Conservation (phyloP, 2,329 filamentous ascomycete species). For the Ustulina deusta region DNA sequence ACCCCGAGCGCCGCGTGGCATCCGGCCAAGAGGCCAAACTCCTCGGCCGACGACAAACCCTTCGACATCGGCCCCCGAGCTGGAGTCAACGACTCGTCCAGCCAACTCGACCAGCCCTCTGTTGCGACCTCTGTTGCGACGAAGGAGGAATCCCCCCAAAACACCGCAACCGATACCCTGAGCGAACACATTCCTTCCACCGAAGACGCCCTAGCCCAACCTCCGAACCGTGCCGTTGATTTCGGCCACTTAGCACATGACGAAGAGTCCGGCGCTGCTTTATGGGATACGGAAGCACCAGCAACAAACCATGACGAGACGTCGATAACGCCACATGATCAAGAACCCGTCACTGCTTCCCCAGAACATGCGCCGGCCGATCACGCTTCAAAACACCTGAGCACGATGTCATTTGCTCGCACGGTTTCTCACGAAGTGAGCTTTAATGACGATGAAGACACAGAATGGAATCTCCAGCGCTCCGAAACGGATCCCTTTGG, state of each 20-base stretch:
- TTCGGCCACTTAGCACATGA: slow-evolving; percentile 44
- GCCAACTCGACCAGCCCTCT: slow-evolving; percentile 27
- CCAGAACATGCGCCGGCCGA: slow-evolving; percentile 31
- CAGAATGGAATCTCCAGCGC: slow-evolving; percentile 67
- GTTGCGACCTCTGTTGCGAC: slow-evolving; percentile 24
- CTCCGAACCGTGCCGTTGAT: slow-evolving; percentile 39
- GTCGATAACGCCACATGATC: slow-evolving; percentile 10
- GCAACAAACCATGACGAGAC: slow-evolving; percentile 3
- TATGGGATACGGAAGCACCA: slow-evolving; percentile 42
- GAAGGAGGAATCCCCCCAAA: slow-evolving; percentile 13
- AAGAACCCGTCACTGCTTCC: slow-evolving; percentile 2
- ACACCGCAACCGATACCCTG: slow-evolving; percentile 28
- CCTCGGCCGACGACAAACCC: slow-evolving; percentile 40
- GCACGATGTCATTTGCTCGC: slow-evolving; percentile 72
- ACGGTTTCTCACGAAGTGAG: slow-evolving; percentile 73
- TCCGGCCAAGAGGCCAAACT: slow-evolving; percentile 64
- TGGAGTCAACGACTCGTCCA: slow-evolving; percentile 18
- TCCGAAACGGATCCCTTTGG: slow-evolving; percentile 69
- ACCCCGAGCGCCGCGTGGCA: slow-evolving; percentile 61
- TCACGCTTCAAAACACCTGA: slow-evolving; percentile 65
- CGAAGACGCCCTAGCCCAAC: slow-evolving; percentile 37
- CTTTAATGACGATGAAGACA: slow-evolving; percentile 68
- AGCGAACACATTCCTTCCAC: slow-evolving; percentile 33
- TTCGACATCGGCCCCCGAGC: slow-evolving; percentile 29
- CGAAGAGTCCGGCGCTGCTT: slow-evolving; percentile 45